These are phyloP conservation scores for Syzygium oleosum DNA, from an alignment of 345 rosid genomes.

Conservation along the genomic window DNA sequence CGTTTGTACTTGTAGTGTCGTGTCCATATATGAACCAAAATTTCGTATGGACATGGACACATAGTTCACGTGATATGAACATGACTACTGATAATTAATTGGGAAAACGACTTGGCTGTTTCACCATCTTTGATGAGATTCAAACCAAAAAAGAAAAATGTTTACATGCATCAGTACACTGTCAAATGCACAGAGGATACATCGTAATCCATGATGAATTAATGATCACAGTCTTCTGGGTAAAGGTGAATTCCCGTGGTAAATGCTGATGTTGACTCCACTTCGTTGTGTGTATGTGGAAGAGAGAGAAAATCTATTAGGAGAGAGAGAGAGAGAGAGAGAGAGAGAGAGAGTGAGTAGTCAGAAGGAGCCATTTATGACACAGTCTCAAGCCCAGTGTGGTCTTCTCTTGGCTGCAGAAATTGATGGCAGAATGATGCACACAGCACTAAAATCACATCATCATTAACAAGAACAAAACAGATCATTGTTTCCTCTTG, in stretches of 20 bases:
- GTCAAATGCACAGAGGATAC: conserved; percentile 2
- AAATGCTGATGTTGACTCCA: conserved; percentile 39
- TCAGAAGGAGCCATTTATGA: neutral
- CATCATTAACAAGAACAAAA: neutral
- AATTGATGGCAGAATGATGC: conserved; percentile 31
- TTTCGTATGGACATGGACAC: neutral
- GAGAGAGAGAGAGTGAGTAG: neutral
- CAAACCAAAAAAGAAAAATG: neutral
- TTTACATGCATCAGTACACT: neutral
- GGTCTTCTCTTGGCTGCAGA: conserved; percentile 34
- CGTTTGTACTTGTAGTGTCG: neutral
- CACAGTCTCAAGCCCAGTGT: conserved; percentile 2
- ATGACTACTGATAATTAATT: neutral
- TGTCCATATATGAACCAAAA: neutral
- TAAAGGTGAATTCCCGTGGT: conserved; percentile 23
- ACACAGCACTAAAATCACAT: neutral
- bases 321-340: neutral
- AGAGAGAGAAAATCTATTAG: neutral
- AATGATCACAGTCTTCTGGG: conserved; percentile 1
- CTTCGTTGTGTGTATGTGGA: conserved; percentile 5
- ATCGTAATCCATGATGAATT: conserved; percentile 14
- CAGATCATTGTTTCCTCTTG: neutral
- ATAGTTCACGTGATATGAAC: neutral
- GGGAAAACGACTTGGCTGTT: neutral
- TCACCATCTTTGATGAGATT: neutral